Percentiles rank a stretch among this genome's conserved stretches.
Evolutionary conservation across 495 filamentous ascomycete species (phyloP).

Genomic region (Penicillium robsamsonii): DNA sequence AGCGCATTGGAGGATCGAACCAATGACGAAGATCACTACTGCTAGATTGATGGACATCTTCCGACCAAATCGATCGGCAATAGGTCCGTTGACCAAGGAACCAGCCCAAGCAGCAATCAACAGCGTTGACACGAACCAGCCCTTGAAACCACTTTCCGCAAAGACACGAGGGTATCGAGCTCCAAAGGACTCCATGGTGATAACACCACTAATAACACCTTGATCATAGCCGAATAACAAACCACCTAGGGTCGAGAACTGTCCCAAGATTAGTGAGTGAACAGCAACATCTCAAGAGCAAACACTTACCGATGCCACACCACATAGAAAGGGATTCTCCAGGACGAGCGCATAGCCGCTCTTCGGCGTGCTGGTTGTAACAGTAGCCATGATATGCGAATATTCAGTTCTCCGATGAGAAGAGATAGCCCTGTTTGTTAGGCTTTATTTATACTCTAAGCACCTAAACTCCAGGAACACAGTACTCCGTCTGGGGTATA

Average conservation of each 20-base stretch:
- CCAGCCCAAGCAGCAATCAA: conserved; percentile 81
- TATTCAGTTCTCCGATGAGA: not conserved
- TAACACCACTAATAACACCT: conserved; percentile 38
- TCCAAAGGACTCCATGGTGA: conserved; percentile 45
- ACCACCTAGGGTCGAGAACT: conserved; percentile 61
- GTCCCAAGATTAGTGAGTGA: not conserved
- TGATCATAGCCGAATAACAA: conserved; percentile 44
- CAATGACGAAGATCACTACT: conserved; percentile 69
- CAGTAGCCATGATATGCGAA: conserved; percentile 21
- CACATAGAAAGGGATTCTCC: conserved; percentile 42
- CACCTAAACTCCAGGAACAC: not conserved
- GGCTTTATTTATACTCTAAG: conserved; percentile 4
- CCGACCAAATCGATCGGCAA: conserved; percentile 70
- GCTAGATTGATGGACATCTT: conserved; percentile 74
- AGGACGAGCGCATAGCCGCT: conserved; percentile 33
- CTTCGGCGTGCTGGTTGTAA: conserved; percentile 18
- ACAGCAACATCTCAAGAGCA: not conserved
- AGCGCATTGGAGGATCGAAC: conserved; percentile 70
- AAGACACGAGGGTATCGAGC: conserved; percentile 63
- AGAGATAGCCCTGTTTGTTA: not conserved
- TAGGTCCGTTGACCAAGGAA: conserved; percentile 69
- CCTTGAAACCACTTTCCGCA: conserved; percentile 62
- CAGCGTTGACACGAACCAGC: conserved; percentile 78
- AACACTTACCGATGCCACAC: conserved; percentile 39
- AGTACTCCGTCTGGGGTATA: not conserved